Conservation (phyloP, 2,329 filamentous ascomycete species). For the Coleophoma crateriformis region DNA sequence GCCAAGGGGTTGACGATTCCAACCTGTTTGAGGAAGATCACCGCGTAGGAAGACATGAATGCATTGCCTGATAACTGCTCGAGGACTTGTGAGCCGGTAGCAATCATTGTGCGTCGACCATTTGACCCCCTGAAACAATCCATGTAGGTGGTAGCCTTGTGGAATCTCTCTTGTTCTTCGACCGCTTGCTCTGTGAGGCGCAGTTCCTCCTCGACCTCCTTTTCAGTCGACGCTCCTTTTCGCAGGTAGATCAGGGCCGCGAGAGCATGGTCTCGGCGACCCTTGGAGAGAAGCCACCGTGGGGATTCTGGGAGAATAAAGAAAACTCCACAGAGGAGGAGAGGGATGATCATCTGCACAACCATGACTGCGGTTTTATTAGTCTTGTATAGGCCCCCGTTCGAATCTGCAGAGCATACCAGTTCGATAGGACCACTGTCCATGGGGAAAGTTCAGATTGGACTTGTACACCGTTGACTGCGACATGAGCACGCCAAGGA, state of each 20-base stretch:
- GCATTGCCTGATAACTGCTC: constrained; percentile 11
- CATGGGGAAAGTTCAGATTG: neutral
- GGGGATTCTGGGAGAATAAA: constrained; percentile 64
- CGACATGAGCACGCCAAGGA: neutral
- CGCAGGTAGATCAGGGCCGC: neutral
- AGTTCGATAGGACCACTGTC: neutral
- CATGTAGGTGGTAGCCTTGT: neutral
- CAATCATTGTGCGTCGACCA: constrained; percentile 3
- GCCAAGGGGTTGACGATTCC: neutral
- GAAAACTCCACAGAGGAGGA: neutral
- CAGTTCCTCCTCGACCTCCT: neutral
- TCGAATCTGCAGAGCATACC: neutral
- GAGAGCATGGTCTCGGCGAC: constrained; percentile 56
- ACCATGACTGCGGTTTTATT: neutral
- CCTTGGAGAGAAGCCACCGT: constrained; percentile 61
- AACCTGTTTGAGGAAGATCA: neutral
- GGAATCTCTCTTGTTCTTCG: neutral
- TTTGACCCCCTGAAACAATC: constrained; percentile 6
- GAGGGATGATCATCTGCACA: neutral
- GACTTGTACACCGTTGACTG: neutral
- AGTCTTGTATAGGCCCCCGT: neutral
- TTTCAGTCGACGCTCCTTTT: neutral
- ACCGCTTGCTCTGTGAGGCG: neutral
- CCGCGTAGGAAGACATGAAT: constrained; percentile 12
- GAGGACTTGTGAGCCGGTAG: constrained; percentile 7